Evolutionary conservation across 2,329 filamentous ascomycete genomes (phyloP), one percentile per base, ranked within the genome.

Genomic region (Calonectria naviculata): DNA sequence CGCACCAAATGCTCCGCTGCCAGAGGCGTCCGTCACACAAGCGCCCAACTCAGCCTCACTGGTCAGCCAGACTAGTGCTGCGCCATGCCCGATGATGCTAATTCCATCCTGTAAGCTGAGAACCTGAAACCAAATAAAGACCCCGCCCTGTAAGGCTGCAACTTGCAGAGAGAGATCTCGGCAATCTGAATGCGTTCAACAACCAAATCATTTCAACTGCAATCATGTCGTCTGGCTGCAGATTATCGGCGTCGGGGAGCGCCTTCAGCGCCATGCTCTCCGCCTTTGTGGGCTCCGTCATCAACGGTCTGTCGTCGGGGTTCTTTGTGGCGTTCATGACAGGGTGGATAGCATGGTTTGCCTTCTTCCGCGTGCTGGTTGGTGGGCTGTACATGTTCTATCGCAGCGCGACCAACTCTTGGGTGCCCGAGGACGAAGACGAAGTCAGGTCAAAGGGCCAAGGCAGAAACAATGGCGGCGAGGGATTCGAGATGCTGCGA

Each of bases 311-410:
- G 52, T 58, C 52, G 13, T 58, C 52, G 21, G 52, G 52, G 0
- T 58, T 58, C 34, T 58, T 58, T 10, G 52, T 58, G 31, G 52
- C 52, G 13, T 58, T 58, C 21, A 58, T 58, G 52, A 58, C 52
- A 3, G 52, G 52, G 21, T 58, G 52, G 52, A 15, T 58, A 8
- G 2, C 52, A 15, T 58, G 52, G 52, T 58, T 58, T 38, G 52
- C 52, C 0, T 38, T 58, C 15, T 58, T 58, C n/a, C 52, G 52
- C 13, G 52, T 58, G 9, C 10, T 58, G 21, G 31, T 58, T 1
- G 34, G n/a, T 10, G 52, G 52, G 10, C 15, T 41, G 13, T 58
- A 58, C 52, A 58, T 58, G 52, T 36, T 58, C 7, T 28, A 58
- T 24, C 52, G 52, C 52, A 38, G 52, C 52, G 52, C 34, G n/a